These are phyloP conservation scores for Ogataea nakhonphanomensis DNA, from an alignment of 805 yeast species.

Conservation along the genomic window DNA sequence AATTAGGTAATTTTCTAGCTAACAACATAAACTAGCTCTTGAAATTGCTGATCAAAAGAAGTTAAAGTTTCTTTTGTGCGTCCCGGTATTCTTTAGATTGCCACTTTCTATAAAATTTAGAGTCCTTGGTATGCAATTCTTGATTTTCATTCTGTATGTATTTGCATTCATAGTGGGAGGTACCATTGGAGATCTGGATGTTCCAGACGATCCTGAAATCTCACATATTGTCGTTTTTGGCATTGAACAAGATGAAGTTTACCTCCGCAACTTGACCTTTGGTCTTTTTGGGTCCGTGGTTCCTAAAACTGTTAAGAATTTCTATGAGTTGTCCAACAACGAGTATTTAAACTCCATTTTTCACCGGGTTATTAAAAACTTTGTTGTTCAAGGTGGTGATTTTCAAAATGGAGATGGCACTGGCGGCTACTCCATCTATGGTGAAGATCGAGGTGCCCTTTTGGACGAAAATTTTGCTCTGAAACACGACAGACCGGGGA, in stretches of 20 bases:
- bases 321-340: slow-evolving; percentile 44
- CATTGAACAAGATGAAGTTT: slow-evolving; percentile 32
- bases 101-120: no score
- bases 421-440: slow-evolving; percentile 81
- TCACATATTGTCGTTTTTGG: slow-evolving; percentile 46
- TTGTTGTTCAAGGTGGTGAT: slow-evolving; percentile 90
- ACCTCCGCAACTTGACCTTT: slow-evolving; percentile 45
- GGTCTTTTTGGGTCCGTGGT: slow-evolving; percentile 65
- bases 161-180: neutral
- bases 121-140: neutral
- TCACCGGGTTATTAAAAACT: slow-evolving; percentile 69
- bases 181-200: no score
- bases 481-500: slow-evolving; percentile 45
- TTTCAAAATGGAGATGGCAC: slow-evolving; percentile 61
- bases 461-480: slow-evolving; percentile 66
- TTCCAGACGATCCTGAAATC: slow-evolving; percentile 42
- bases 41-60: neutral
- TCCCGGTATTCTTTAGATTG: no score
- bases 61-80: neutral
- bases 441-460: slow-evolving; percentile 48
- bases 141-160: neutral
- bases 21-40: neutral
- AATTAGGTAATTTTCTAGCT: neutral
- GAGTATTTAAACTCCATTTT: slow-evolving; percentile 58
- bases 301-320: slow-evolving; percentile 63